Evolutionary conservation across 768 basidiomycete species (phyloP), one percentile per base, ranked within the genome.

Genomic region (Cytidiella melzeri): DNA sequence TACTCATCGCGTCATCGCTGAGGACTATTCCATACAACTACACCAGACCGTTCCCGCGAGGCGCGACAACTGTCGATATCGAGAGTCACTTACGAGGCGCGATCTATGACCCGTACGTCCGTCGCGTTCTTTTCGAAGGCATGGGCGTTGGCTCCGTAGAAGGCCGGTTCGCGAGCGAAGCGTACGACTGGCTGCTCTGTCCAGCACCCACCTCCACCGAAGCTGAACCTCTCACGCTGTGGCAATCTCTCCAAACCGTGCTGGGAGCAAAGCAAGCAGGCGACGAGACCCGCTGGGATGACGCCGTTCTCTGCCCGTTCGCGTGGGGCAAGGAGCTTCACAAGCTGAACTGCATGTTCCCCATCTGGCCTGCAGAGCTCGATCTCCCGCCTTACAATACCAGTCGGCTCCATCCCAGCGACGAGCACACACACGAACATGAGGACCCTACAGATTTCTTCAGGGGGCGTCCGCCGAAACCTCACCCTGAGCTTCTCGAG

Each of bases 121-220:
- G 95, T 18, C 88, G 84, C 44, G 77, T 97, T 53, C 76, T 94
- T 60, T 81, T 79, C 77, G 91, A 97, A 64, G 93, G 93, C 42
- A 65, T 93, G 23, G 72, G 87, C 25, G 68, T 75, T 38, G 76
- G 79, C 41, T 28, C 30, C 53, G 53, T 20, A 13, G 43, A 48
- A 5, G 40, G 43, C 11, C 50, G 28, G 61, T 93, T 86, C 84
- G 62, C 70, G 12, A 65, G 74, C 42, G 79, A 87, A 24, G 54
- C 83, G 13, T 62, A 72, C 2, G 50, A 60, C 5, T 94, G 93
- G 93, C 66, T 90, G 27, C 44, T 55, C 6, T 96, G 93, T 65
- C 82, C 87, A 6, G 36, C 56, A 4, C 50, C 64, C 4, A 51
- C 66, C 7, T 34, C 43, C 3, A 60, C 20, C 21, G 24, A 11